These are phyloP conservation scores for Pichiaceae sp. DNA, from an alignment of 1,139 yeast species.

Conservation along the genomic window DNA sequence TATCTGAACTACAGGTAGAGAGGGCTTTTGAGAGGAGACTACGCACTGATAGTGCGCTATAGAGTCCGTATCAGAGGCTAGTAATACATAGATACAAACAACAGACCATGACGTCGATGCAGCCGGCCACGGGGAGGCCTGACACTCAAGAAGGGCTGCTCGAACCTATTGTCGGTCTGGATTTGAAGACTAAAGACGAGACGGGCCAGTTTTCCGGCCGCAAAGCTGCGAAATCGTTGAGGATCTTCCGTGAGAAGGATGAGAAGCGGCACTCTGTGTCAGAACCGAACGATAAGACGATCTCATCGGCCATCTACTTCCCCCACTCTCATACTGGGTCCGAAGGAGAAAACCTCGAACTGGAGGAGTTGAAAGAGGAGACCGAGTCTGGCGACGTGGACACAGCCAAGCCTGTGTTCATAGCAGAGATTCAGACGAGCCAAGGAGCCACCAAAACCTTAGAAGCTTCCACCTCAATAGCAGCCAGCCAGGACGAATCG, in stretches of 20 bases:
- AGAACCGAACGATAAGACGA: slow-evolving; percentile 24
- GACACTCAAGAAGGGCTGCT: background rate
- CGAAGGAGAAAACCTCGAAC: slow-evolving; percentile 6
- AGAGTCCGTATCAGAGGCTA: too few relatives aligned
- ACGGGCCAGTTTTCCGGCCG: slow-evolving; percentile 24
- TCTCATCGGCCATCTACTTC: slow-evolving; percentile 59
- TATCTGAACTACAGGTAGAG: too few relatives aligned
- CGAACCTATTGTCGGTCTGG: background rate
- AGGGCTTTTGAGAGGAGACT: too few relatives aligned
- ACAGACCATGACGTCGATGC: too few relatives aligned
- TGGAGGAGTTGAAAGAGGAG: background rate
- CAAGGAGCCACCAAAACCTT: background rate
- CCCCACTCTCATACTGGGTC: slow-evolving; percentile 51
- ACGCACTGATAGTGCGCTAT: too few relatives aligned
- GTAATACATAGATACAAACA: too few relatives aligned
- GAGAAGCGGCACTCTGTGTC: background rate
- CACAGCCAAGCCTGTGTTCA: slow-evolving; percentile 22
- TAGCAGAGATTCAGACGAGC: slow-evolving; percentile 14
- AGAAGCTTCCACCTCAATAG: background rate
- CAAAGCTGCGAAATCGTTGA: slow-evolving; percentile 31
- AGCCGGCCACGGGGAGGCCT: background rate
- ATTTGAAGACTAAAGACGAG: background rate
- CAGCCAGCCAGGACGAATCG: background rate
- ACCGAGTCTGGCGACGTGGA: background rate
- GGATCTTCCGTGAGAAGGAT: slow-evolving; percentile 20